Evolutionary conservation across 2,329 filamentous ascomycete genomes (phyloP).

Genomic region (Arthroderma sp.): DNA sequence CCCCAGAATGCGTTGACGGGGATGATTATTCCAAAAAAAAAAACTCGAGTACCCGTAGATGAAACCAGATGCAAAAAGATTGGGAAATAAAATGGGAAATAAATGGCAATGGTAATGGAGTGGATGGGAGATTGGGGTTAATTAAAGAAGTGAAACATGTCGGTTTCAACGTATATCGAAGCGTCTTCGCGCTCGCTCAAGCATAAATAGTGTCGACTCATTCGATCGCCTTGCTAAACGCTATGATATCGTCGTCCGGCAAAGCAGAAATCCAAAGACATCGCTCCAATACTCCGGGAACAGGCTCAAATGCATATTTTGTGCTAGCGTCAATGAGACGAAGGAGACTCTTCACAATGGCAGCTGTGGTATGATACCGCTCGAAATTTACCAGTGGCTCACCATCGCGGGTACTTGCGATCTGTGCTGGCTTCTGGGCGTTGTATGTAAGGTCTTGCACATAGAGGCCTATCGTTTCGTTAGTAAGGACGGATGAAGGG

Average conservation of each 20-base stretch:
- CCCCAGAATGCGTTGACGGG: neutral
- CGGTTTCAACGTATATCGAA: neutral
- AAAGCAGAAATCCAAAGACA: slow-evolving; percentile 54
- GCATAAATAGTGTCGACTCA: neutral
- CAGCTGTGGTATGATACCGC: slow-evolving; percentile 52
- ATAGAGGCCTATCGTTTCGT: slow-evolving; percentile 40
- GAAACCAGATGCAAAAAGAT: neutral
- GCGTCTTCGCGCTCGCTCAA: neutral
- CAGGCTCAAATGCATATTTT: slow-evolving; percentile 47
- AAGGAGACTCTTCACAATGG: slow-evolving; percentile 52
- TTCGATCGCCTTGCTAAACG: slow-evolving; percentile 33
- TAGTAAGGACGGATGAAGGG: neutral
- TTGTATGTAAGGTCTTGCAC: slow-evolving; percentile 57
- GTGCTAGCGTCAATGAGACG: slow-evolving; percentile 52
- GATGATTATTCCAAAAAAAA: neutral
- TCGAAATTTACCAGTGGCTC: slow-evolving; percentile 56
- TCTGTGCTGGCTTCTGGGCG: slow-evolving; percentile 51
- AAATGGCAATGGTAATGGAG: neutral
- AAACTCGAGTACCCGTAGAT: slow-evolving; percentile 2
- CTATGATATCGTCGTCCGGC: slow-evolving; percentile 45
- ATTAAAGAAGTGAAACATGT: neutral
- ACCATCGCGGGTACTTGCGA: slow-evolving; percentile 35
- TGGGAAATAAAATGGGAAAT: neutral
- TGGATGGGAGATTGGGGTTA: neutral
- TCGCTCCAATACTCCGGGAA: slow-evolving; percentile 47